These are phyloP conservation scores for Plasmodium coatneyi DNA, from an alignment of 169 alveolate species.

Conservation along the genomic window DNA sequence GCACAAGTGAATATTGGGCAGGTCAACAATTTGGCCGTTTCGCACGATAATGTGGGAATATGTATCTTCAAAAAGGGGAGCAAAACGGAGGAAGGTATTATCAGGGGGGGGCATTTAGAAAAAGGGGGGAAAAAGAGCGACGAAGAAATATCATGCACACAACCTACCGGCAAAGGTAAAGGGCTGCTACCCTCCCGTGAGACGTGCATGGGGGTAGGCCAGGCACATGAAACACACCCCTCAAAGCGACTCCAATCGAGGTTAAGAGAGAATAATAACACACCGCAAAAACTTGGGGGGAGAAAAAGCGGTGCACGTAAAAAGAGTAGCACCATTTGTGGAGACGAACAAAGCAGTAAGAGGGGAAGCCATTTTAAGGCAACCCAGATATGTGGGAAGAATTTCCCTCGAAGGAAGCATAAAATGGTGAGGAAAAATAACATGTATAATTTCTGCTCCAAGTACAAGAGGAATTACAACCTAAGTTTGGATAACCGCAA, in stretches of 20 bases:
- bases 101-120: neutral
- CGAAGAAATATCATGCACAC: neutral
- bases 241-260: neutral
- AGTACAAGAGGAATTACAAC: constrained; percentile 34
- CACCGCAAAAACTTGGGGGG: neutral
- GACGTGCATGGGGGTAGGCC: neutral
- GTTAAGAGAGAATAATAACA: neutral
- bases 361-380: neutral
- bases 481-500: constrained; percentile 28
- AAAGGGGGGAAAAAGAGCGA: neutral
- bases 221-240: neutral
- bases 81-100: neutral
- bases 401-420: neutral
- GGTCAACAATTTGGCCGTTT: neutral
- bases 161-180: neutral
- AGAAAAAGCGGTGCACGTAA: neutral
- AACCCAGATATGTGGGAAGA: neutral
- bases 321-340: neutral
- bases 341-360: neutral
- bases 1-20: neutral
- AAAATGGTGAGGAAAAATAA: neutral
- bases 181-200: neutral
- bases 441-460: constrained; percentile 12
- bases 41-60: neutral
- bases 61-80: neutral